Conservation (phyloP, 176 grass and related monocot species). For the Thinopyrum elongatum region DNA sequence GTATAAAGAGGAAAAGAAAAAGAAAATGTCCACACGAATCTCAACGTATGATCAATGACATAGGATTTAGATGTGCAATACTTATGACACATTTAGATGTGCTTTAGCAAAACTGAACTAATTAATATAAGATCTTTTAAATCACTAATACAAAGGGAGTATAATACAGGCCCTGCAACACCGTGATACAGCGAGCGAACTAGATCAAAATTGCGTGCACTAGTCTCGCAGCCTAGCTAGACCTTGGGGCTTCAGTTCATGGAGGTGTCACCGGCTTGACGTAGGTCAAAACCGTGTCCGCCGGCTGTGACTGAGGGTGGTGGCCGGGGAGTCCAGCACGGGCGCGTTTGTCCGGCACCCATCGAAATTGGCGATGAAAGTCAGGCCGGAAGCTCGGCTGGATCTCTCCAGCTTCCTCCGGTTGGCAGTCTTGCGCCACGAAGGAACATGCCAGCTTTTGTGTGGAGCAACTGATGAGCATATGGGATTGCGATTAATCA, state of each 20-base stretch:
- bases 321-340: slow-evolving; percentile 71
- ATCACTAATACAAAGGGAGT: too few relatives aligned
- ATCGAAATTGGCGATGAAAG: slow-evolving; percentile 81
- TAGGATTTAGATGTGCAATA: too few relatives aligned
- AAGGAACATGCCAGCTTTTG: slow-evolving; percentile 68
- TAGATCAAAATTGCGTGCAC: slow-evolving; percentile 35
- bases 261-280: slow-evolving; percentile 54
- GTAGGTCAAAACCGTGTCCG: slow-evolving; percentile 66
- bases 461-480: slow-evolving; percentile 64
- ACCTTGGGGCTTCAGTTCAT: slow-evolving; percentile 33
- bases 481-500: neutral
- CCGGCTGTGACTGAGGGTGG: slow-evolving; percentile 48
- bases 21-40: too few relatives aligned
- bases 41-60: too few relatives aligned
- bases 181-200: too few relatives aligned
- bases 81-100: too few relatives aligned
- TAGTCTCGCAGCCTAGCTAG: slow-evolving; percentile 34
- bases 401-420: slow-evolving; percentile 87
- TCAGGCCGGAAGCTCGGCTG: slow-evolving; percentile 78
- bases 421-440: slow-evolving; percentile 52
- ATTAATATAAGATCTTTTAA: too few relatives aligned
- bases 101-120: too few relatives aligned
- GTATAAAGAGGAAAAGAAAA: too few relatives aligned
- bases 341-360: slow-evolving; percentile 72
- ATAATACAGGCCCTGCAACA: too few relatives aligned